These are phyloP conservation scores for Serendipita sp. DNA, from an alignment of 1,284 basidiomycete species.

Conservation along the genomic window DNA sequence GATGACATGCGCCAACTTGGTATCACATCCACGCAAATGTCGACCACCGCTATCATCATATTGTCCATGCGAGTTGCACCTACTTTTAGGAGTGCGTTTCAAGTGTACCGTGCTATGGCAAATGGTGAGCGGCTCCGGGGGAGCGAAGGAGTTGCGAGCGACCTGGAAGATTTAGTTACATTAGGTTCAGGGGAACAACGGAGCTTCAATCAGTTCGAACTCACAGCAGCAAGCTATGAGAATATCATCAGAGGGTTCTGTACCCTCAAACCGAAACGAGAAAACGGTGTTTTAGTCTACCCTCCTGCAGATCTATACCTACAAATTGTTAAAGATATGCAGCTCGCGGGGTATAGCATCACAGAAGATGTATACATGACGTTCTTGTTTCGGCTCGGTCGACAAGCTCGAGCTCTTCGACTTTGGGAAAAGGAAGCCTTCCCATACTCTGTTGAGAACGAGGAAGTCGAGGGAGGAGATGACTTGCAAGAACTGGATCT, in stretches of 20 bases:
- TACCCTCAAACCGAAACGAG: slow-evolving; percentile 26
- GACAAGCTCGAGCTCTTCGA: slow-evolving; percentile 9
- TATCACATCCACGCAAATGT: slow-evolving; percentile 25
- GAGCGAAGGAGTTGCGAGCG: slow-evolving; percentile 25
- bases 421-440: slow-evolving; percentile 7
- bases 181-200: slow-evolving; percentile 14
- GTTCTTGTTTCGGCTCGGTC: slow-evolving; percentile 15
- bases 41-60: slow-evolving; percentile 38
- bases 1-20: slow-evolving; percentile 32
- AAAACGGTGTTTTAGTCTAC: slow-evolving; percentile 21
- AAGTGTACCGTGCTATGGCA: slow-evolving; percentile 30
- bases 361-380: slow-evolving; percentile 52
- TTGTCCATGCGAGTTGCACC: slow-evolving; percentile 43
- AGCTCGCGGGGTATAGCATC: slow-evolving; percentile 42
- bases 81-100: slow-evolving; percentile 43
- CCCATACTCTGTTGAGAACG: background rate
- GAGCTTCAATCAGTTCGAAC: slow-evolving; percentile 14
- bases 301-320: slow-evolving; percentile 56
- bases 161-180: slow-evolving; percentile 16
- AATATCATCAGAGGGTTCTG: slow-evolving; percentile 51
- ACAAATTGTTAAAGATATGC: slow-evolving; percentile 76
- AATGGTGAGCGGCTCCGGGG: slow-evolving; percentile 16
- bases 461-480: slow-evolving; percentile 8
- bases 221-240: slow-evolving; percentile 44
- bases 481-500: slow-evolving; percentile 13